A percentile compares a stretch with the other conserved stretches of the same genome.
Conservation (phyloP, 371 early-diverging fungal species). For the Choanephora cucurbitarum region DNA sequence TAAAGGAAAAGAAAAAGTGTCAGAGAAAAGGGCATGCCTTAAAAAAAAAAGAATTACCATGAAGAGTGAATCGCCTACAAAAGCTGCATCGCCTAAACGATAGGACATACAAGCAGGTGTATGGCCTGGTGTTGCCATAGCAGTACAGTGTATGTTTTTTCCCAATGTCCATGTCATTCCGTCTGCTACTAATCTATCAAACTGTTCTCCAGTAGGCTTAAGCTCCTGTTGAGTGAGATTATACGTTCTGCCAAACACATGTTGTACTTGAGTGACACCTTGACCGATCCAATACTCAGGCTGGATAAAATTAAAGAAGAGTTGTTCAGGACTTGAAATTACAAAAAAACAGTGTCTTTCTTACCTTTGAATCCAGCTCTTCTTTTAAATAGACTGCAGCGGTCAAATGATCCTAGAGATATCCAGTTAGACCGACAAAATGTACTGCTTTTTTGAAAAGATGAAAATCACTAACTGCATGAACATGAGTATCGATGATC, state of each 20-base stretch:
- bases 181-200: slow-evolving; percentile 32
- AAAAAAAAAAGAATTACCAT: too few species aligned
- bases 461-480: slow-evolving; percentile 34
- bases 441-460: not conserved
- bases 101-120: slow-evolving; percentile 52
- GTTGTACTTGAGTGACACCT: slow-evolving; percentile 40
- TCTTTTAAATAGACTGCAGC: slow-evolving; percentile 41
- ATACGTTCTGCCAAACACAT: slow-evolving; percentile 41
- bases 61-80: slow-evolving; percentile 51
- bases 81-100: slow-evolving; percentile 49
- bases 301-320: slow-evolving; percentile 17
- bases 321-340: not conserved
- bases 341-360: too few species aligned
- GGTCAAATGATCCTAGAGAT: slow-evolving; percentile 44
- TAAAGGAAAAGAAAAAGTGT: too few species aligned
- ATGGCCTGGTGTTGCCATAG: slow-evolving; percentile 45
- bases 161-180: slow-evolving; percentile 41
- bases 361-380: slow-evolving; percentile 31
- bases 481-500: slow-evolving; percentile 53
- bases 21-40: too few species aligned
- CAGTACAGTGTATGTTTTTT: slow-evolving; percentile 40
- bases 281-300: slow-evolving; percentile 47
- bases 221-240: slow-evolving; percentile 29
- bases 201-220: slow-evolving; percentile 35
- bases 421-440: not conserved